phyloP scores from a whole-genome alignment of 345 rosid species.

The Gossypium anomalum region DNA sequence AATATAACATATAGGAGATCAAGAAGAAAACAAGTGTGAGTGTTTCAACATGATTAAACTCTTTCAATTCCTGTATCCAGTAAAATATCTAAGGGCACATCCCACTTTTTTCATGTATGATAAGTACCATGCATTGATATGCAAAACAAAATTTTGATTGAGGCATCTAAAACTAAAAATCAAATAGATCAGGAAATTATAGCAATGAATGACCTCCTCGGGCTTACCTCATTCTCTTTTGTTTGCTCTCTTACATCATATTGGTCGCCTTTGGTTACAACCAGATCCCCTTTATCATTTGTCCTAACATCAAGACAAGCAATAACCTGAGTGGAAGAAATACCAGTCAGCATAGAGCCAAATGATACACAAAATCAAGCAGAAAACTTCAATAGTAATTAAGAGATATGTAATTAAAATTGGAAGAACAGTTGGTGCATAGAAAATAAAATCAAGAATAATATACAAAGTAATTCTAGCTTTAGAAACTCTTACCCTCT shows the following conservation, averaged over 20 bases:
- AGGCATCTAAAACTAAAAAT: neutral
- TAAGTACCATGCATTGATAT: neutral
- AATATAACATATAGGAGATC: neutral
- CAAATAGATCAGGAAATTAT: neutral
- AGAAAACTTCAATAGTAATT: neutral
- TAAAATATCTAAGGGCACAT: neutral
- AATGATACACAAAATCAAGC: slow-evolving; percentile 11
- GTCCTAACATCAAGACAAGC: slow-evolving; percentile 92
- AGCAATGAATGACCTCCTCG: neutral
- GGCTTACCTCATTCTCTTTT: slow-evolving; percentile 71
- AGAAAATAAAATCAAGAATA: neutral
- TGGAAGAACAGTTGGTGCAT: neutral
- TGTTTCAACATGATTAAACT: neutral
- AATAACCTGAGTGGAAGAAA: slow-evolving; percentile 54
- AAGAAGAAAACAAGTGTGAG: neutral
- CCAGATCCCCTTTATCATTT: slow-evolving; percentile 92
- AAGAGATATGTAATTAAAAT: neutral
- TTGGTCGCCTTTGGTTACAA: slow-evolving; percentile 96
- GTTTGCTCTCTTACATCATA: slow-evolving; percentile 87
- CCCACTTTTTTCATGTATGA: neutral
- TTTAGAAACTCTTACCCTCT: slow-evolving; percentile 57
- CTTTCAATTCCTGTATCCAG: too few relatives aligned
- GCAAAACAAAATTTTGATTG: neutral
- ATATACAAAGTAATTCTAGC: neutral
- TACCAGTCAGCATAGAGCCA: neutral